Percentiles rank a stretch among this genome's conserved stretches.
These are phyloP conservation scores for Penicillium sclerotiorum DNA, from an alignment of 2,329 filamentous ascomycete genomes.

Conservation along the genomic window DNA sequence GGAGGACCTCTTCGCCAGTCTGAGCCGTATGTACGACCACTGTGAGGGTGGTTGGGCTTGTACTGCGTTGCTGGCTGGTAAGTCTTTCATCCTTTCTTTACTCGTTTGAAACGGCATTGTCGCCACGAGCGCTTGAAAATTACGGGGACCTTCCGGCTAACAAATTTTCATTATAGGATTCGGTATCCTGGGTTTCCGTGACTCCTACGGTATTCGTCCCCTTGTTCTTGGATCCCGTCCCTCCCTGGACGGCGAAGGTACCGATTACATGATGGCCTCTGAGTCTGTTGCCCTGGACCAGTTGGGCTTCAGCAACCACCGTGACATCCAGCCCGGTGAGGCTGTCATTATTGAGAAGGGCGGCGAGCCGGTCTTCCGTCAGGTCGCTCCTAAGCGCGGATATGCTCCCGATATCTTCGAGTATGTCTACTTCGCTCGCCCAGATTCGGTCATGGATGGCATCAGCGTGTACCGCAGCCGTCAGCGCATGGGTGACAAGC, in stretches of 20 bases:
- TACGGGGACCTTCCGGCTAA: constrained; percentile 17
- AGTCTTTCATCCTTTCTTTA: constrained; percentile 10
- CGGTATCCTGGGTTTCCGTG: constrained; percentile 77
- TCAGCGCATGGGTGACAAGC: constrained; percentile 81
- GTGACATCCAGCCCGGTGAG: constrained; percentile 79
- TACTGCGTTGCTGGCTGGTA: constrained; percentile 76
- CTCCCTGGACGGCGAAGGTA: constrained; percentile 65
- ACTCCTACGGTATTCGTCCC: constrained; percentile 79
- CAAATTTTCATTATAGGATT: constrained; percentile 58
- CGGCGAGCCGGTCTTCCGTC: constrained; percentile 69
- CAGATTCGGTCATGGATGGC: constrained; percentile 81
- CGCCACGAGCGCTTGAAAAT: too few species aligned
- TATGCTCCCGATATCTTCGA: constrained; percentile 89
- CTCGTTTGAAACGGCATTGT: background rate
- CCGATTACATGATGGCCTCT: constrained; percentile 88
- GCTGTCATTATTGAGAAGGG: constrained; percentile 86
- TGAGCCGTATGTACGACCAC: constrained; percentile 71
- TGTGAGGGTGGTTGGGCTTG: constrained; percentile 79
- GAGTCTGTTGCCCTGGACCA: constrained; percentile 83
- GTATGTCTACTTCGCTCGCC: constrained; percentile 83
- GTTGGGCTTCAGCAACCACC: constrained; percentile 75
- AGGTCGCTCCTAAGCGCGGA: constrained; percentile 67
- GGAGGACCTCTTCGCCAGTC: constrained; percentile 73
- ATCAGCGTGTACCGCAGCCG: constrained; percentile 84
- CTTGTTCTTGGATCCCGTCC: constrained; percentile 75